These are phyloP conservation scores for Naematelia encephala DNA, from an alignment of 768 basidiomycete genomes.

Conservation along the genomic window DNA sequence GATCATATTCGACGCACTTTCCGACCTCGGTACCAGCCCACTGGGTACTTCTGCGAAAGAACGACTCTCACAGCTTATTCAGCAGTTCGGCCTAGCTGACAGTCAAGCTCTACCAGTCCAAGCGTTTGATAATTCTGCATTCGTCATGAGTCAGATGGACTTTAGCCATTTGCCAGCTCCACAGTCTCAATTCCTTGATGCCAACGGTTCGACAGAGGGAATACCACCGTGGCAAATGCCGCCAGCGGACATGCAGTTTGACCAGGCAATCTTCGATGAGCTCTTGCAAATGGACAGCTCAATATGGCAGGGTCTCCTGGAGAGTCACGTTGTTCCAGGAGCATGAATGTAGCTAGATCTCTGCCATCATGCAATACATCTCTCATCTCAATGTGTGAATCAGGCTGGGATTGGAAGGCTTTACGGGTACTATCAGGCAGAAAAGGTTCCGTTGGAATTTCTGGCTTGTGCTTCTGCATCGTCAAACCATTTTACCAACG, in stretches of 20 bases:
- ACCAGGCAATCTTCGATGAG: constrained; percentile 2
- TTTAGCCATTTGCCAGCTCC: no score
- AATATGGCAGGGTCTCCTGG: constrained; percentile 1
- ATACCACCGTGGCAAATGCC: no score
- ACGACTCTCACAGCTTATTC: constrained; percentile 11
- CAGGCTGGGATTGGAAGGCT: neutral
- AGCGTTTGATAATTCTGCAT: no score
- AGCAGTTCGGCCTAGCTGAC: constrained; percentile 11
- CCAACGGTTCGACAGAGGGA: no score
- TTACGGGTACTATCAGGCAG: neutral
- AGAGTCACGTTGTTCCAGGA: no score
- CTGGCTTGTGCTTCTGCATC: neutral
- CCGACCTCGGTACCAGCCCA: constrained; percentile 13
- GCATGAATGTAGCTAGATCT: no score
- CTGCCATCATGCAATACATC: no score
- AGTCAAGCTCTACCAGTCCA: neutral
- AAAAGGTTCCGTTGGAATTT: neutral
- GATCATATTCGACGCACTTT: constrained; percentile 15
- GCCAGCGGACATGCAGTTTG: neutral
- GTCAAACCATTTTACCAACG: no score
- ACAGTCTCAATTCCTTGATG: no score
- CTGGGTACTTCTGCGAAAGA: constrained; percentile 8
- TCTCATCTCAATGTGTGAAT: no score
- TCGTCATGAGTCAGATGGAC: no score
- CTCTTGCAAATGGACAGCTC: neutral